Percentiles rank a stretch among this genome's conserved stretches.
Conservation (phyloP, 2,329 filamentous ascomycete species). For the Claviceps spartinae region DNA sequence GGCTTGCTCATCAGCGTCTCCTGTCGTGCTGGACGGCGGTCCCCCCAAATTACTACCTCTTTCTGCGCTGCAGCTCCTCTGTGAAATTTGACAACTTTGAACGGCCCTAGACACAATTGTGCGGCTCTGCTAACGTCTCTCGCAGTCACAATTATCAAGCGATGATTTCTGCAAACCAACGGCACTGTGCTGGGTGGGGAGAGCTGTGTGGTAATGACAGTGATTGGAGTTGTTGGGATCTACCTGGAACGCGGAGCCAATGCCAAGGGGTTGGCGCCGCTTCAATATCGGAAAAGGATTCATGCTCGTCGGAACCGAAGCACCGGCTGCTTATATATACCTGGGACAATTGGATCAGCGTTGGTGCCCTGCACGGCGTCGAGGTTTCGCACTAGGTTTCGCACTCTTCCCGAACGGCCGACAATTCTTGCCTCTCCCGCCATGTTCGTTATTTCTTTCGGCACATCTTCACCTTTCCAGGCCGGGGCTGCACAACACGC, state of each 20-base stretch:
- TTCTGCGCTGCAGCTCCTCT: background rate
- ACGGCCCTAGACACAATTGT: background rate
- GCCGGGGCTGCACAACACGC: no score
- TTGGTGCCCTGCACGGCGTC: background rate
- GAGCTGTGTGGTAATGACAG: background rate
- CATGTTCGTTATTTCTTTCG: no score
- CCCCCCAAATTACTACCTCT: background rate
- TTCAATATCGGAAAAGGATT: background rate
- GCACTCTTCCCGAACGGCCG: no score
- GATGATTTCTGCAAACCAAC: slow-evolving; percentile 27
- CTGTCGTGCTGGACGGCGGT: no score
- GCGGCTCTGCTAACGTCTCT: slow-evolving; percentile 6
- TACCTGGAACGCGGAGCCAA: background rate
- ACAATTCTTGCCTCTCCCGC: no score
- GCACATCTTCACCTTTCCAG: no score
- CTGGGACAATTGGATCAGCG: background rate
- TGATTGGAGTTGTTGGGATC: slow-evolving; percentile 3
- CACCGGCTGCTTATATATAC: background rate
- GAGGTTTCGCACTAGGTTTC: no score
- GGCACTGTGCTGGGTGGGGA: background rate
- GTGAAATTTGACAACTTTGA: background rate
- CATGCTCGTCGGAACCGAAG: background rate
- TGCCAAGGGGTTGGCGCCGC: background rate
- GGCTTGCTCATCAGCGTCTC: no score
- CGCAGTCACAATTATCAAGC: slow-evolving; percentile 48